Conservation (phyloP, 345 rosid genomes). For the Lepidium aucheri region DNA sequence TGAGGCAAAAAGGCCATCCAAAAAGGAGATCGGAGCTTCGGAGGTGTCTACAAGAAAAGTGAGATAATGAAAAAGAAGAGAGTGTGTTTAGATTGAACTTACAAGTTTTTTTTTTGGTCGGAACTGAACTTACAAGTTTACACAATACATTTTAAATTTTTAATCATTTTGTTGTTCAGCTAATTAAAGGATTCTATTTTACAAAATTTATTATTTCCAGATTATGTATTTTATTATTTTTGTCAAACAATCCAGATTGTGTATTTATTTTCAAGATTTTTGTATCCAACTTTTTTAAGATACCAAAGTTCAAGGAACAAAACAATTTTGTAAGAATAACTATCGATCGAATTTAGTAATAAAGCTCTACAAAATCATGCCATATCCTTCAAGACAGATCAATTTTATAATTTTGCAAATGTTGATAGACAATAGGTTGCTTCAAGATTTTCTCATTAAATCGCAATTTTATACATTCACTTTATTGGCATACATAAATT, state of each 20-base stretch:
- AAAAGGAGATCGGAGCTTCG: too few species aligned
- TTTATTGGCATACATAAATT: slow-evolving; percentile 6
- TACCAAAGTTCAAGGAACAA: not conserved
- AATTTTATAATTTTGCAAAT: not conserved
- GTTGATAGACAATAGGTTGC: slow-evolving; percentile 2
- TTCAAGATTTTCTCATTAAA: slow-evolving; percentile 11
- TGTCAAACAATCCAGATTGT: not conserved
- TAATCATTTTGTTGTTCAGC: not conserved
- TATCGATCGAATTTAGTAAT: not conserved
- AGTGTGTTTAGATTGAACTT: too few species aligned
- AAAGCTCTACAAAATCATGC: not conserved
- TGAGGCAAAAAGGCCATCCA: too few species aligned
- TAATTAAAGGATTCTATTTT: not conserved
- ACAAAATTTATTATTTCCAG: not conserved
- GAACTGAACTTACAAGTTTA: too few species aligned
- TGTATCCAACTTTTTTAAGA: not conserved
- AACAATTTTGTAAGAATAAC: not conserved
- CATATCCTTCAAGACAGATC: not conserved
- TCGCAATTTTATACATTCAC: not conserved
- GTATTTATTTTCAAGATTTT: not conserved
- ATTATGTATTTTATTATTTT: not conserved
- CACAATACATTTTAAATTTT: not conserved
- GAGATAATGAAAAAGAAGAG: too few species aligned
- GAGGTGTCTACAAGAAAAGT: too few species aligned
- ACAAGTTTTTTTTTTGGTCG: too few species aligned